Evolutionary conservation across 2,329 filamentous ascomycete genomes (phyloP).

Genomic region (Teratosphaeria zuluensis): DNA sequence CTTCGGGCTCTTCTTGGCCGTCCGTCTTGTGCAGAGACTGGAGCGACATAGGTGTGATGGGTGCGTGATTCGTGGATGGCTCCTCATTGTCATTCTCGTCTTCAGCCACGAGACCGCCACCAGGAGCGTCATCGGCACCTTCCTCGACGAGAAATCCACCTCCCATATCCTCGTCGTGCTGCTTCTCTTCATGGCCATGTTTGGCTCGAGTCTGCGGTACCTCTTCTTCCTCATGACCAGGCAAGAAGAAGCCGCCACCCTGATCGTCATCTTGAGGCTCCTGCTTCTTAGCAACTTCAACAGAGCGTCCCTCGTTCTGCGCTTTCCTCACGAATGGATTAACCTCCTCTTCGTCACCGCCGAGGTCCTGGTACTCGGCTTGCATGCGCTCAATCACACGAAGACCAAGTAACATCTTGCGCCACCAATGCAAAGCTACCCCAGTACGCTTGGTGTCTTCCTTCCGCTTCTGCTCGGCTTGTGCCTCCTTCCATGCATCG

Average conservation of each 20-base stretch:
- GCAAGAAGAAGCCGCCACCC: conserved; percentile 35
- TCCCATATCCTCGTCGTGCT: conserved; percentile 10
- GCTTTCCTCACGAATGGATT: conserved; percentile 41
- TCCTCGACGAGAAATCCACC: conserved; percentile 20
- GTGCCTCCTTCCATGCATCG: conserved; percentile 62
- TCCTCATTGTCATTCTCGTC: conserved; percentile 19
- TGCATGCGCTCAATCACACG: conserved; percentile 69
- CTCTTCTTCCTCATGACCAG: conserved; percentile 27
- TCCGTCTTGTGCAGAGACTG: conserved; percentile 14
- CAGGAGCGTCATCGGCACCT: conserved; percentile 19
- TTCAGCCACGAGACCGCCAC: conserved; percentile 30
- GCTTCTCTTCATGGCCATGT: conserved; percentile 9
- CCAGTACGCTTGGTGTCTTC: conserved; percentile 77
- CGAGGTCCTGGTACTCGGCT: conserved; percentile 61
- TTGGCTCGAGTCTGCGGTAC: conserved; percentile 20
- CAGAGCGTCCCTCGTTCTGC: conserved; percentile 12
- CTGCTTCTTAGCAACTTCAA: conserved; percentile 6
- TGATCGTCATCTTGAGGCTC: conserved; percentile 13
- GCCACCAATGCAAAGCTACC: conserved; percentile 65
- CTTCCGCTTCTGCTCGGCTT: conserved; percentile 66
- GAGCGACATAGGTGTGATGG: conserved; percentile 17
- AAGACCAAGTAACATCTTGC: conserved; percentile 76
- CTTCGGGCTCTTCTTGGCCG: conserved; percentile 16
- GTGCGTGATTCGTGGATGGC: conserved; percentile 6
- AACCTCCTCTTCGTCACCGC: conserved; percentile 37